phyloP scores from a whole-genome alignment of 139 green algal genomes.

The Coelastrella sp. region DNA sequence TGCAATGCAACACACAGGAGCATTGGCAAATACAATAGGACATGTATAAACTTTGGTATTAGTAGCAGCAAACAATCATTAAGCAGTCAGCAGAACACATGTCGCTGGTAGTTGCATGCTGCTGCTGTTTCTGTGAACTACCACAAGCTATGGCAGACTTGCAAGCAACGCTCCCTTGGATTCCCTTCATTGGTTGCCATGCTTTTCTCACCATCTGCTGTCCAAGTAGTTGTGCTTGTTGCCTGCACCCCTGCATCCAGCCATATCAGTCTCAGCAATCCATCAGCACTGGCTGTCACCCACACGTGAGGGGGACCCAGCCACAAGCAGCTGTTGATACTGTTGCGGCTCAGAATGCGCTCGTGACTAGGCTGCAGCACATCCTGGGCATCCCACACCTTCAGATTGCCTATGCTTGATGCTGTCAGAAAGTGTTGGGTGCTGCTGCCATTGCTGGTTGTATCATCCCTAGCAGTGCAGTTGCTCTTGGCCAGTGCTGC shows the following conservation, averaged over 20 bases:
- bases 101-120: no score
- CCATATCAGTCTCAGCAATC: conserved; percentile 16
- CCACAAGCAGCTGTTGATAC: conserved; percentile 15
- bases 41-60: no score
- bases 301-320: conserved; percentile 31
- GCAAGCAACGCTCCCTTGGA: no score
- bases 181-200: no score
- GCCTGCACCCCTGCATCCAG: conserved; percentile 35
- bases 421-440: conserved; percentile 27
- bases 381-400: conserved; percentile 41
- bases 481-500: not conserved
- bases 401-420: conserved; percentile 19
- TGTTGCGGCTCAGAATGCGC: conserved; percentile 30
- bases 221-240: not conserved
- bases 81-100: no score
- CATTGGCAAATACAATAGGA: conserved; percentile 14
- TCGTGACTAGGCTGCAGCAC: conserved; percentile 11
- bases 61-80: no score
- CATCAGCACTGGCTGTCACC: conserved; percentile 16
- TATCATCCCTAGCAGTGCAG: not conserved
- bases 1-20: not conserved
- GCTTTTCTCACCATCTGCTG: conserved; percentile 35
- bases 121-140: no score
- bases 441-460: not conserved
- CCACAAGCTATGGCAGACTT: no score